phyloP scores from a whole-genome alignment of 2,329 filamentous ascomycete species.

The Fusarium decemcellulare region DNA sequence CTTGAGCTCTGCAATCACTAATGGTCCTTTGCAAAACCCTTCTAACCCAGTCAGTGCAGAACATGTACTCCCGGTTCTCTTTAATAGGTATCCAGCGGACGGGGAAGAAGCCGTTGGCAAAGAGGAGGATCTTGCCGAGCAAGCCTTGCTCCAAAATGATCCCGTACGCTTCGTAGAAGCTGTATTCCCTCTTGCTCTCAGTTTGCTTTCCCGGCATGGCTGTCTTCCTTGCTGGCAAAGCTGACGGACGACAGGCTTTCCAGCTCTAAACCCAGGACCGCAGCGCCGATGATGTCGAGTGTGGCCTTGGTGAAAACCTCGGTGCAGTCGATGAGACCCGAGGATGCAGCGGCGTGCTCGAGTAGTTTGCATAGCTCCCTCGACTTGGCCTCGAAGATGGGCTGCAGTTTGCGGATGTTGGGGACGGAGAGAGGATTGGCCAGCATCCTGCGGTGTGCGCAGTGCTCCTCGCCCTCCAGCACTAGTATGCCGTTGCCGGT shows the following conservation, averaged over 20 bases:
- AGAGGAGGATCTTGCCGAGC: not conserved
- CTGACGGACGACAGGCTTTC: not conserved
- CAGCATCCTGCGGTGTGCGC: not conserved
- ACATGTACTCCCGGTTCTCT: not conserved
- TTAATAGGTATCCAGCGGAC: not conserved
- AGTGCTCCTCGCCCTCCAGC: not conserved
- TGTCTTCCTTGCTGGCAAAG: not conserved
- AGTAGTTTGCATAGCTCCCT: not conserved
- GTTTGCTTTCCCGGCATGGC: not conserved
- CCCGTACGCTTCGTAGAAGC: not conserved
- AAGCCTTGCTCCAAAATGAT: not conserved
- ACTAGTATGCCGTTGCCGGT: not conserved
- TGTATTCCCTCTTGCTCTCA: not conserved
- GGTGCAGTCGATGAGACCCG: not conserved
- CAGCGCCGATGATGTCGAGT: not conserved
- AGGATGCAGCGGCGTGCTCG: not conserved
- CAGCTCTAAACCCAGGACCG: not conserved
- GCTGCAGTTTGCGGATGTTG: conserved; percentile 1
- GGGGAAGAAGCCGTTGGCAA: not conserved
- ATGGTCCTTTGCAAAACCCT: not conserved
- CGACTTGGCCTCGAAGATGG: not conserved
- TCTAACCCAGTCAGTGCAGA: not conserved
- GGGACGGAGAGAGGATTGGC: not conserved
- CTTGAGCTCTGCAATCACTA: not conserved
- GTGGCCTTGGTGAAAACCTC: not conserved